Evolutionary conservation across 306 rosid species (phyloP).

Genomic region (Dryas octopetala): DNA sequence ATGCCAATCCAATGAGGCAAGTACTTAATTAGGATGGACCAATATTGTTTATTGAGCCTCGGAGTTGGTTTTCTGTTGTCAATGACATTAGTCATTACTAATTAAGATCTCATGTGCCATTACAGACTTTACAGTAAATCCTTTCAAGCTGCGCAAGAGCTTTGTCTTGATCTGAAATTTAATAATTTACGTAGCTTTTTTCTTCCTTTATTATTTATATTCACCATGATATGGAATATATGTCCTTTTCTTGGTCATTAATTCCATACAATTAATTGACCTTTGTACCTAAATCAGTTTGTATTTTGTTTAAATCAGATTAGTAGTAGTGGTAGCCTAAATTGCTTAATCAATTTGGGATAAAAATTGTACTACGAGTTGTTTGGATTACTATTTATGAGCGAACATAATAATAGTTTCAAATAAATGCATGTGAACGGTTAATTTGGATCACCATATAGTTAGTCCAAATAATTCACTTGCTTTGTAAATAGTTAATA

Average conservation of each 20-base stretch:
- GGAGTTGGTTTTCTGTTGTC: conserved; percentile 7
- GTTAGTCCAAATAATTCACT: neutral
- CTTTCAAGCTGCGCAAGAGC: neutral
- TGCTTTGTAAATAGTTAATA: neutral
- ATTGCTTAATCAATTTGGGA: conserved; percentile 20
- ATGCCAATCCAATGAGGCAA: neutral
- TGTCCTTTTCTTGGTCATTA: conserved; percentile 6
- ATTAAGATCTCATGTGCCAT: conserved; percentile 4
- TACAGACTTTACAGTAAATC: neutral
- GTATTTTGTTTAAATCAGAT: conserved; percentile 20
- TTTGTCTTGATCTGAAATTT: conserved; percentile 29
- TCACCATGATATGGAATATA: conserved; percentile 1
- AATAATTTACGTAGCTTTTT: neutral
- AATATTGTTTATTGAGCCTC: neutral
- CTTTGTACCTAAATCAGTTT: conserved; percentile 2
- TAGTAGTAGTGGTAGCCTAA: neutral
- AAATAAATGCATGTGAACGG: neutral
- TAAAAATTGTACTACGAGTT: neutral
- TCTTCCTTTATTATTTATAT: neutral
- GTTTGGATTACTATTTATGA: neutral
- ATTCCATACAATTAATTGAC: conserved; percentile 3
- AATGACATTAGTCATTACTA: conserved; percentile 11
- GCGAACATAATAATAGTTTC: neutral
- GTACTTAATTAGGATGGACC: conserved; percentile 2
- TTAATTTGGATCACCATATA: too few relatives aligned